phyloP scores from a whole-genome alignment of 768 basidiomycete genomes.

The Leccinum obscurum region DNA sequence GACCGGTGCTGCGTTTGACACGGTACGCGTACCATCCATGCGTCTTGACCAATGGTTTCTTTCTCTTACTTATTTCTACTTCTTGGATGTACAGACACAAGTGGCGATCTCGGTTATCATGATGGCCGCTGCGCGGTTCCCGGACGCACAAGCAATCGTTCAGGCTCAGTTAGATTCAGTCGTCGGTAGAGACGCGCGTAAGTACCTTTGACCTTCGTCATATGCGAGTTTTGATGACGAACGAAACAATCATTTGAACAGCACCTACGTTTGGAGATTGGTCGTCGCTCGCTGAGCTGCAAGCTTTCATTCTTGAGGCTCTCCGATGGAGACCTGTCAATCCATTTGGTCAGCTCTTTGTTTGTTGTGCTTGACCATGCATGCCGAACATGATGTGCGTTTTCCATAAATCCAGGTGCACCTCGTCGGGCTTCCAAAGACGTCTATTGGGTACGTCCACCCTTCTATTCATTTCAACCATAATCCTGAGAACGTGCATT shows the following conservation, averaged over 20 bases:
- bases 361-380: too few relatives aligned
- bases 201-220: conserved; percentile 1
- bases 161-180: conserved; percentile 40
- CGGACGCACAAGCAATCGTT: conserved; percentile 33
- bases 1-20: conserved; percentile 64
- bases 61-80: neutral
- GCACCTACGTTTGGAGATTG: conserved; percentile 41
- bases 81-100: conserved; percentile 21
- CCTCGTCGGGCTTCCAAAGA: conserved; percentile 29
- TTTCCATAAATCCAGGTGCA: conserved; percentile 10
- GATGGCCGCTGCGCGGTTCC: conserved; percentile 40
- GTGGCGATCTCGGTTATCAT: conserved; percentile 31
- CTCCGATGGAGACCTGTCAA: conserved; percentile 42
- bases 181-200: conserved; percentile 36
- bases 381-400: neutral
- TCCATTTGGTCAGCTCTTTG: conserved; percentile 23
- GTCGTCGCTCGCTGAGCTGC: conserved; percentile 33
- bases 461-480: too few relatives aligned
- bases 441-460: conserved; percentile 25
- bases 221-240: neutral
- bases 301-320: conserved; percentile 40
- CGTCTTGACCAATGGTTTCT: accelerated
- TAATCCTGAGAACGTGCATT: neutral
- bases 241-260: conserved; percentile 9
- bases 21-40: conserved; percentile 28